Base-by-base conservation (phyloP, 2,329 filamentous ascomycete genomes). In the Cercospora sp. region DNA sequence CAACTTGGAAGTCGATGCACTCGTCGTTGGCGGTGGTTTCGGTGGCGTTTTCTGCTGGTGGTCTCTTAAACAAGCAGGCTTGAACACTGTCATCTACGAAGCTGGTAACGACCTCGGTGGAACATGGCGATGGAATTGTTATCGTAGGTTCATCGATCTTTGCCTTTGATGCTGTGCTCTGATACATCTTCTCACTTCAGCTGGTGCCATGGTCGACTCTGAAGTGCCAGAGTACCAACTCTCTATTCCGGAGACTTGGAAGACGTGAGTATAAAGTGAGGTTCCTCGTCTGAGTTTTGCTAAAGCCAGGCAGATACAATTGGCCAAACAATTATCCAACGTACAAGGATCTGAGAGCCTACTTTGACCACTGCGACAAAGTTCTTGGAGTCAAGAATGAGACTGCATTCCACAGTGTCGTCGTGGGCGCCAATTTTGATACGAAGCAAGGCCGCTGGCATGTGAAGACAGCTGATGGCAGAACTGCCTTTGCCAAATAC, bases 291-390 rank as follows among this genome's bases (percentile, higher is more conserved):
- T 30, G 6, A 60, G 6, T 36, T 26, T 33, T 51, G 30, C 66
- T 68, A 51, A 70, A 30, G 13, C 18, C 23, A 33, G 26, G 6
- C 62, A 69, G 67, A 55, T 61, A 70, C 63, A 66, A 65, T 18
- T 67, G 65, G 65, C 68, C 68, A 31, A 67, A 68, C 31, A 69
- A 69, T 20, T 69, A 71, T 42, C 75, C 77, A 5, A 75, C 71
- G 30, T 74, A 73, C 60, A 60, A 69, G 40, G 77, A 90, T 57
- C 79, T 90, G 1, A 81, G 84, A 23, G 74, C 75, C 5, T 90
- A 90, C 75, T 90, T 90, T 72, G 83, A 86, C 20, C 85, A 88
- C 55, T 84, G 88, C 23, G 87, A 89, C 65, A 84, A 85, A 65
- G 81, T 84, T 2, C 73, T 88, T 6, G 78, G 53, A 23, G 78